These are phyloP conservation scores for Neurospora tetraspora DNA, from an alignment of 495 filamentous ascomycete genomes.

Conservation along the genomic window DNA sequence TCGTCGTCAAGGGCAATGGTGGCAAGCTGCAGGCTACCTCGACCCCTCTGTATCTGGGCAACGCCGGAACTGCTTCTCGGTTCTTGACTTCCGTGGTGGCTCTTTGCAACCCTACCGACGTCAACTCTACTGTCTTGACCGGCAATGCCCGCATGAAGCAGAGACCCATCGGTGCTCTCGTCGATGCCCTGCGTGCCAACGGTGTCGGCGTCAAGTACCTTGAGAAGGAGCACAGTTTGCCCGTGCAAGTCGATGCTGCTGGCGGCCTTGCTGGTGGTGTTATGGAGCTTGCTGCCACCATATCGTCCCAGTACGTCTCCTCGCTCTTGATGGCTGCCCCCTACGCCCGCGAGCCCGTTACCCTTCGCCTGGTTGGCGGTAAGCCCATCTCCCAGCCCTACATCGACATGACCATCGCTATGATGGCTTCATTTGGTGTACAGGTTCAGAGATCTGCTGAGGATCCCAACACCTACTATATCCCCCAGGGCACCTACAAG, in stretches of 20 bases:
- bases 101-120: constrained; percentile 56
- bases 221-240: constrained; percentile 70
- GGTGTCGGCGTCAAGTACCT: constrained; percentile 76
- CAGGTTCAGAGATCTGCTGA: constrained; percentile 47
- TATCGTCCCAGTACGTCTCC: constrained; percentile 96
- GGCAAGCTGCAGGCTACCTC: constrained; percentile 69
- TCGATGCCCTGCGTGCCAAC: constrained; percentile 79
- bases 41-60: constrained; percentile 81
- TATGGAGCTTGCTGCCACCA: constrained; percentile 85
- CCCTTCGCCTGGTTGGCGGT: constrained; percentile 77
- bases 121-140: constrained; percentile 68
- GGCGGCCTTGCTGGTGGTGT: constrained; percentile 83
- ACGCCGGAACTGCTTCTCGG: constrained; percentile 90
- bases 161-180: constrained; percentile 85
- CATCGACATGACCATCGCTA: constrained; percentile 96
- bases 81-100: constrained; percentile 92
- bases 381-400: constrained; percentile 96
- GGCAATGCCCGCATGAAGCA: constrained; percentile 96
- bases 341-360: constrained; percentile 89
- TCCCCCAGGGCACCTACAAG: constrained; percentile 73
- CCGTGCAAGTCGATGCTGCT: constrained; percentile 70
- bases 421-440: constrained; percentile 94
- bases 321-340: constrained; percentile 95
- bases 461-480: constrained; percentile 87
- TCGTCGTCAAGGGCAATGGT: constrained; percentile 84